Evolutionary conservation across 139 green algal genomes (phyloP).

Genomic region (Chlorella sp.): DNA sequence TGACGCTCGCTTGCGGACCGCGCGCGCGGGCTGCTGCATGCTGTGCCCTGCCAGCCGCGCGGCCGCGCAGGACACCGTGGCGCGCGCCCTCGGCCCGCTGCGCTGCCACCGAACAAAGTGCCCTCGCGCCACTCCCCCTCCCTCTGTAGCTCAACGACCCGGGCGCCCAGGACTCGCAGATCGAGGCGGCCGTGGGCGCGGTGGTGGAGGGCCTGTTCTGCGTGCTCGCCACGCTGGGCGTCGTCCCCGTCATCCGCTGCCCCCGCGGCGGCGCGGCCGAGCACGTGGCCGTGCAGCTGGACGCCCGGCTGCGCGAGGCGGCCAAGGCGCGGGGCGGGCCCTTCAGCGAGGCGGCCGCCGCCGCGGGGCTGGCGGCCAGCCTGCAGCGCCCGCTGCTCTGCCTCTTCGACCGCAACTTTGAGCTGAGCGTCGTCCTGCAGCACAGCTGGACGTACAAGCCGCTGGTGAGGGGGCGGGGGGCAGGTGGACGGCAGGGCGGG

Average conservation of each 20-base stretch:
- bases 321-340: conserved; percentile 76
- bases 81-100: too few relatives aligned
- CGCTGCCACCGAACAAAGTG: too few relatives aligned
- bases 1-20: too few relatives aligned
- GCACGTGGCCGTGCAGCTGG: conserved; percentile 85
- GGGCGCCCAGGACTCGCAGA: conserved; percentile 77
- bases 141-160: conserved; percentile 88
- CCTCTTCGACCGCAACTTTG: conserved; percentile 98
- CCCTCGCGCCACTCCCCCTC: neutral
- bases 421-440: conserved; percentile 87
- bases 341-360: conserved; percentile 65
- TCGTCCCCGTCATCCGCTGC: conserved; percentile 94
- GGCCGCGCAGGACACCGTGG: too few relatives aligned
- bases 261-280: conserved; percentile 90
- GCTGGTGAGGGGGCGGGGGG: conserved; percentile 67
- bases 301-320: conserved; percentile 77
- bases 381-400: conserved; percentile 90
- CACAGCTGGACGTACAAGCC: conserved; percentile 97
- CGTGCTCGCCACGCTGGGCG: conserved; percentile 84
- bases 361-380: conserved; percentile 54
- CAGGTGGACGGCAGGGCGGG: too few relatives aligned
- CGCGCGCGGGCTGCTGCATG: too few relatives aligned
- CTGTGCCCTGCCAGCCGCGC: too few relatives aligned
- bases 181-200: conserved; percentile 74
- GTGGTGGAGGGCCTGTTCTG: conserved; percentile 95